These are phyloP conservation scores for Henckelia pumila DNA, from an alignment of 257 asterid species.

Conservation along the genomic window DNA sequence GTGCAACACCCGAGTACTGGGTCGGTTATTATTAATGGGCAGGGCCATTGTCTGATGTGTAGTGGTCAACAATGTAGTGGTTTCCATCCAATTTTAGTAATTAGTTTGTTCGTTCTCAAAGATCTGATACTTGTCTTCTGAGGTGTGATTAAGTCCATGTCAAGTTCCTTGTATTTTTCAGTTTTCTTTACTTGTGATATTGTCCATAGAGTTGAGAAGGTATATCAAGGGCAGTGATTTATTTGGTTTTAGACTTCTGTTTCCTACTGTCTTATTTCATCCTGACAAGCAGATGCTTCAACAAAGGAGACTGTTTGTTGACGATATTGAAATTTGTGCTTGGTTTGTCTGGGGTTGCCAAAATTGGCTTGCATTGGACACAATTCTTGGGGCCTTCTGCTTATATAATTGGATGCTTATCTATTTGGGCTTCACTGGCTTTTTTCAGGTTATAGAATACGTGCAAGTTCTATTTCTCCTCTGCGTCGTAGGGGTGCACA, in stretches of 20 bases:
- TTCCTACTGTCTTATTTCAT: slow-evolving; percentile 28
- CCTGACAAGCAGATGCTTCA: slow-evolving; percentile 50
- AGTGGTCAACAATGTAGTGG: slow-evolving; percentile 27
- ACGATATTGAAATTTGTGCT: slow-evolving; percentile 43
- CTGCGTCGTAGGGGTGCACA: slow-evolving; percentile 61
- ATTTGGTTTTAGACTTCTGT: slow-evolving; percentile 28
- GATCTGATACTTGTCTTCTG: slow-evolving; percentile 27
- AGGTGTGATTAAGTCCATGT: slow-evolving; percentile 32
- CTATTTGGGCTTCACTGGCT: slow-evolving; percentile 64
- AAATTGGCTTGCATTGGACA: slow-evolving; percentile 44
- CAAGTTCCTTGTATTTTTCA: slow-evolving; percentile 29
- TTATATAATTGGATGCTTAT: slow-evolving; percentile 46
- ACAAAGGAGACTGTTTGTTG: slow-evolving; percentile 37
- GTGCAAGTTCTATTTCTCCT: slow-evolving; percentile 81
- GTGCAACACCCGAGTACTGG: slow-evolving; percentile 22
- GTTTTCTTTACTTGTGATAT: slow-evolving; percentile 26
- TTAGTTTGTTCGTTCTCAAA: slow-evolving; percentile 24
- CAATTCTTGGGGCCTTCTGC: slow-evolving; percentile 45
- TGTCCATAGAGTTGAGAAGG: slow-evolving; percentile 28
- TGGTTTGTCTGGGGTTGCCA: slow-evolving; percentile 45
- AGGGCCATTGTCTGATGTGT: slow-evolving; percentile 19
- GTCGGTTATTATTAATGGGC: slow-evolving; percentile 29
- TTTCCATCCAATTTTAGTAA: slow-evolving; percentile 30
- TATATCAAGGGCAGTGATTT: slow-evolving; percentile 31
- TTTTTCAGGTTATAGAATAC: slow-evolving; percentile 87